phyloP scores from a whole-genome alignment of 2,329 filamentous ascomycete species.

The Scedosporium boydii region DNA sequence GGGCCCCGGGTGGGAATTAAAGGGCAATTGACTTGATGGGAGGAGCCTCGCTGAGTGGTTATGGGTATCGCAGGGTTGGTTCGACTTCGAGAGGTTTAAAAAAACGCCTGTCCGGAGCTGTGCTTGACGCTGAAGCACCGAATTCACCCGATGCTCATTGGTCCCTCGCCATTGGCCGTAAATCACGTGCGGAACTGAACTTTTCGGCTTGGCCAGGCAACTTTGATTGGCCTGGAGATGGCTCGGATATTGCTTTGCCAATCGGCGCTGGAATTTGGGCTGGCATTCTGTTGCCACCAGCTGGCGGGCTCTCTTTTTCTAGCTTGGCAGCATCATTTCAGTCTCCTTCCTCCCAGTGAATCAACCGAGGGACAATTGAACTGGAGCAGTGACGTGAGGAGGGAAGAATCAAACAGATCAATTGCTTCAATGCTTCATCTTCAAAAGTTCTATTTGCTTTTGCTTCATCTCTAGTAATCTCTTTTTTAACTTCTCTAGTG shows the following conservation, averaged over 20 bases:
- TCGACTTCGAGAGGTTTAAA: slow-evolving; percentile 7
- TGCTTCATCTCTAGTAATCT: no score
- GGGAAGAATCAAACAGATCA: no score
- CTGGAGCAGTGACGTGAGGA: no score
- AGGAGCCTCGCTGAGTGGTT: background rate
- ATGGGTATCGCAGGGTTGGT: background rate
- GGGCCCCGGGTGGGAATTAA: slow-evolving; percentile 1
- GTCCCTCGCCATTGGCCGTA: slow-evolving; percentile 3
- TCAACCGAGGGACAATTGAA: background rate
- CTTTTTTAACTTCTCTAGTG: no score
- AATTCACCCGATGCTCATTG: slow-evolving; percentile 14
- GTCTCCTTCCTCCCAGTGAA: background rate
- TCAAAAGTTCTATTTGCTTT: no score
- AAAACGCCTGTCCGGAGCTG: slow-evolving; percentile 7
- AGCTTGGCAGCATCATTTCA: background rate
- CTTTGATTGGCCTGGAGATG: slow-evolving; percentile 2
- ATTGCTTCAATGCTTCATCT: no score
- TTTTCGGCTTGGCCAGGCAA: slow-evolving; percentile 5
- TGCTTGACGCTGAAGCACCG: slow-evolving; percentile 10
- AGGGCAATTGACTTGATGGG: slow-evolving; percentile 6
- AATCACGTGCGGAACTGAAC: slow-evolving; percentile 9
- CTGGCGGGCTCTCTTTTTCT: background rate
- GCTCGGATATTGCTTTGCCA: background rate
- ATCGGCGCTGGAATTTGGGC: no score
- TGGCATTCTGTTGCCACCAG: background rate